Evolutionary conservation across 371 early-diverging fungal species (phyloP).

Genomic region (Rhizopus stolonifer): DNA sequence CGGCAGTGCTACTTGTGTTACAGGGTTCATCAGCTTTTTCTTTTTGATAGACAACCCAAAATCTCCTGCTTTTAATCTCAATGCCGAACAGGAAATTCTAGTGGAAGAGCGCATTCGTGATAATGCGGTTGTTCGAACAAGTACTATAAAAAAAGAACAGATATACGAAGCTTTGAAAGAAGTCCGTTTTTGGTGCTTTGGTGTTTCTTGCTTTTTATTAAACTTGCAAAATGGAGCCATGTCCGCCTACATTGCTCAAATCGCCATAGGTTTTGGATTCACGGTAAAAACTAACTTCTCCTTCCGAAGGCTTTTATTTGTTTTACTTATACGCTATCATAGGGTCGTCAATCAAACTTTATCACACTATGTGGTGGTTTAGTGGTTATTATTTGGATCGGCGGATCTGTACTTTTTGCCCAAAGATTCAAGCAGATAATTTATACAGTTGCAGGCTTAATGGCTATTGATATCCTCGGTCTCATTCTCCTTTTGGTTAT

Average conservation of each 20-base stretch:
- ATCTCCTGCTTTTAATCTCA: slow-evolving; percentile 24
- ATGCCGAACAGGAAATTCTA: slow-evolving; percentile 38
- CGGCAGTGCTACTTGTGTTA: slow-evolving; percentile 22
- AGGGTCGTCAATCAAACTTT: slow-evolving; percentile 34
- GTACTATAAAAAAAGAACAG: slow-evolving; percentile 28
- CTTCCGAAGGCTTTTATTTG: not conserved
- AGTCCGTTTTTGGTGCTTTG: slow-evolving; percentile 32
- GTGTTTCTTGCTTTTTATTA: slow-evolving; percentile 28
- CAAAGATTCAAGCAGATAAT: slow-evolving; percentile 23
- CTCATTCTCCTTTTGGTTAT: slow-evolving; percentile 32
- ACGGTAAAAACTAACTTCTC: slow-evolving; percentile 23
- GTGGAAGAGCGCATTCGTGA: slow-evolving; percentile 43
- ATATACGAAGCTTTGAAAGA: slow-evolving; percentile 38
- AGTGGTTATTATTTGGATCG: slow-evolving; percentile 31
- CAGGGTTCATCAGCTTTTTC: slow-evolving; percentile 31
- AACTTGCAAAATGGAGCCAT: slow-evolving; percentile 41
- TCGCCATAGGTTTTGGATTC: slow-evolving; percentile 36
- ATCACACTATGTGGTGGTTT: slow-evolving; percentile 31
- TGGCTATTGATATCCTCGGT: slow-evolving; percentile 32
- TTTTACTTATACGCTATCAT: not conserved
- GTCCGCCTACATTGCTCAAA: slow-evolving; percentile 32
- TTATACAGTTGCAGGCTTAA: slow-evolving; percentile 22
- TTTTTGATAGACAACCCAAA: slow-evolving; percentile 39
- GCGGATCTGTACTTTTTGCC: slow-evolving; percentile 16
- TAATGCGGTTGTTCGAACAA: slow-evolving; percentile 36